phyloP scores from a whole-genome alignment of 495 filamentous ascomycete genomes.

The Trypethelium eluteriae region DNA sequence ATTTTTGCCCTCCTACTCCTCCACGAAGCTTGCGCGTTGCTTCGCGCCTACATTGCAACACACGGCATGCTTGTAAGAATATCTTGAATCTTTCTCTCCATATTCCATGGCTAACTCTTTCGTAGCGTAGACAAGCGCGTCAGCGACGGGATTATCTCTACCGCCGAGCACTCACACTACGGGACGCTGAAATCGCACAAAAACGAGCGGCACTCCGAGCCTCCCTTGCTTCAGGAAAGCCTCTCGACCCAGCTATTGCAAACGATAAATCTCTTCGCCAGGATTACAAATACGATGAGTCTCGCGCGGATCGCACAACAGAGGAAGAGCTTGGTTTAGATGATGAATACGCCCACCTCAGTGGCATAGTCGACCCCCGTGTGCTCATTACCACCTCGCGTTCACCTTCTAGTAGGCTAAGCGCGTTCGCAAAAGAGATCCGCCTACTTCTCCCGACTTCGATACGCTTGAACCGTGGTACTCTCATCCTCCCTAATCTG shows the following conservation, averaged over 20 bases:
- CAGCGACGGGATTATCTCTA: constrained; percentile 94
- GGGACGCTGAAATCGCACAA: constrained; percentile 85
- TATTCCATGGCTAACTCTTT: background rate
- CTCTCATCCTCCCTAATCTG: constrained; percentile 75
- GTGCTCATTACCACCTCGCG: constrained; percentile 89
- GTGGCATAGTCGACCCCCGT: constrained; percentile 76
- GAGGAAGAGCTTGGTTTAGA: constrained; percentile 76
- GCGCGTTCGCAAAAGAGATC: constrained; percentile 92
- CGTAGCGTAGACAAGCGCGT: constrained; percentile 62
- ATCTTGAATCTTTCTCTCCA: background rate
- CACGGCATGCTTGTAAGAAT: background rate
- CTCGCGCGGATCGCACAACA: constrained; percentile 48
- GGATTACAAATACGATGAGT: constrained; percentile 92
- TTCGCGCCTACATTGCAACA: too few species aligned
- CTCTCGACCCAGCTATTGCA: constrained; percentile 77
- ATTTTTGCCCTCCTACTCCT: too few species aligned
- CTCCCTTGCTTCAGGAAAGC: constrained; percentile 76
- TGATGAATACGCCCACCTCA: constrained; percentile 85
- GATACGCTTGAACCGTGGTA: constrained; percentile 87
- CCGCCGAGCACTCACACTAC: constrained; percentile 67
- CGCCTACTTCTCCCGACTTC: constrained; percentile 81
- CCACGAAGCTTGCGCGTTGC: too few species aligned
- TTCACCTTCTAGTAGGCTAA: constrained; percentile 74
- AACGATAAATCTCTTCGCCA: constrained; percentile 78
- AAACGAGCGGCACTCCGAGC: constrained; percentile 80